Conservation (phyloP, 768 basidiomycete genomes). For the Rubroboletus pulcherrimus region DNA sequence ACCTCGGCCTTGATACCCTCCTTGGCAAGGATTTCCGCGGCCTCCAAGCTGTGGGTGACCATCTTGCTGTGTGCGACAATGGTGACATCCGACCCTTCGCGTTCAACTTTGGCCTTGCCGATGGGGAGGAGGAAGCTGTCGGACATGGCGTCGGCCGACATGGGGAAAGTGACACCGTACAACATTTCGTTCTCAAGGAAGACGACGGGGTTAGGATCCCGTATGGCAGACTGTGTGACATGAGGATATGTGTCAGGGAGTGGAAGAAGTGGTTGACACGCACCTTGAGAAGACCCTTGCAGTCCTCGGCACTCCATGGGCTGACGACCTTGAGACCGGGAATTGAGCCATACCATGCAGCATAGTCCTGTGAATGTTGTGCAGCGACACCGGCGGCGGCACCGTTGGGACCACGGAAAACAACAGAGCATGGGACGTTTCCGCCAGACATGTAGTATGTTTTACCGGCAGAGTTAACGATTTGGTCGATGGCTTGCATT, state of each 20-base stretch:
- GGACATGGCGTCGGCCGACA: constrained; percentile 92
- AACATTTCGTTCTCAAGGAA: constrained; percentile 99
- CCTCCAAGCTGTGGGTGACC: constrained; percentile 93
- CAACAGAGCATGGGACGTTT: constrained; percentile 96
- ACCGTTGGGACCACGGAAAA: constrained; percentile 99
- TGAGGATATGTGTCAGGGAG: not conserved
- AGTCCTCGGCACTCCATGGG: constrained; percentile 98
- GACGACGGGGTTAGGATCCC: constrained; percentile 97
- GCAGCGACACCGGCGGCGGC: constrained; percentile 96
- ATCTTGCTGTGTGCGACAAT: constrained; percentile 98
- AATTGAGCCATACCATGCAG: constrained; percentile 89
- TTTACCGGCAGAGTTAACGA: constrained; percentile 99
- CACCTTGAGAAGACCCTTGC: constrained; percentile 96
- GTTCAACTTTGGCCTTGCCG: constrained; percentile 96
- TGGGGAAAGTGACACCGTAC: constrained; percentile 96
- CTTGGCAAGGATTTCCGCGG: constrained; percentile 88
- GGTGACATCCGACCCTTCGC: constrained; percentile 88
- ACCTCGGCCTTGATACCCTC: constrained; percentile 98
- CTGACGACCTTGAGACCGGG: constrained; percentile 97
- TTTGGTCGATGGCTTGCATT: constrained; percentile 99
- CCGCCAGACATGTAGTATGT: constrained; percentile 99
- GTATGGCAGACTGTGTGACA: constrained; percentile 75
- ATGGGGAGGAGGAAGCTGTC: constrained; percentile 94
- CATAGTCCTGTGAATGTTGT: constrained; percentile 97
- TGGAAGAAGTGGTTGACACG: constrained; percentile 11